phyloP scores from a whole-genome alignment of 2,329 filamentous ascomycete species.

The Colletotrichum chrysophilum region DNA sequence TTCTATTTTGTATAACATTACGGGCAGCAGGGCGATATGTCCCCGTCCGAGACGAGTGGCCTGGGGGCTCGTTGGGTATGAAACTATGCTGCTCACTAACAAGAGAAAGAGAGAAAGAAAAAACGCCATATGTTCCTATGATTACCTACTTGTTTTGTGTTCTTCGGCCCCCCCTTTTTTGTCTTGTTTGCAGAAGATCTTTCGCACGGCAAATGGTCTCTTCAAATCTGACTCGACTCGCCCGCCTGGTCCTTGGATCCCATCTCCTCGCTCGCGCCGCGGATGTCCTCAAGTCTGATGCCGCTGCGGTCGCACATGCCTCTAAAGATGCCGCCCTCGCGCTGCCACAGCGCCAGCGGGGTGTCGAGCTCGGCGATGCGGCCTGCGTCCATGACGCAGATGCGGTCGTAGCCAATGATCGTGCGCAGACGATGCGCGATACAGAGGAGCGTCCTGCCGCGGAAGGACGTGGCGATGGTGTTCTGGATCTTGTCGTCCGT shows the following conservation, averaged over 20 bases:
- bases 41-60: background rate
- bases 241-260: conserved; percentile 11
- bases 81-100: background rate
- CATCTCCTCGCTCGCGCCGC: conserved; percentile 43
- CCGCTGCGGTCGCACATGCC: conserved; percentile 90
- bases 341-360: conserved; percentile 75
- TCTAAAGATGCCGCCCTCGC: conserved; percentile 77
- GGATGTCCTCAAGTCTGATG: conserved; percentile 67
- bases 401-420: conserved; percentile 92
- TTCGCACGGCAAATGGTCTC: background rate
- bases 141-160: background rate
- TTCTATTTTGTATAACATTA: background rate
- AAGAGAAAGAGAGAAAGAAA: background rate
- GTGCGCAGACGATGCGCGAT: conserved; percentile 93
- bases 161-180: background rate
- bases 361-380: conserved; percentile 85
- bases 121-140: background rate
- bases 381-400: conserved; percentile 95
- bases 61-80: background rate
- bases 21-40: background rate
- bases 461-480: conserved; percentile 85
- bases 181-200: background rate
- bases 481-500: conserved; percentile 94
- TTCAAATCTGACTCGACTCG: conserved; percentile 13
- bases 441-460: conserved; percentile 85